Percentiles rank a stretch among this genome's conserved stretches.
Evolutionary conservation across 75 land plant genomes (phyloP).

Genomic region (Isoetes taiwanensis): DNA sequence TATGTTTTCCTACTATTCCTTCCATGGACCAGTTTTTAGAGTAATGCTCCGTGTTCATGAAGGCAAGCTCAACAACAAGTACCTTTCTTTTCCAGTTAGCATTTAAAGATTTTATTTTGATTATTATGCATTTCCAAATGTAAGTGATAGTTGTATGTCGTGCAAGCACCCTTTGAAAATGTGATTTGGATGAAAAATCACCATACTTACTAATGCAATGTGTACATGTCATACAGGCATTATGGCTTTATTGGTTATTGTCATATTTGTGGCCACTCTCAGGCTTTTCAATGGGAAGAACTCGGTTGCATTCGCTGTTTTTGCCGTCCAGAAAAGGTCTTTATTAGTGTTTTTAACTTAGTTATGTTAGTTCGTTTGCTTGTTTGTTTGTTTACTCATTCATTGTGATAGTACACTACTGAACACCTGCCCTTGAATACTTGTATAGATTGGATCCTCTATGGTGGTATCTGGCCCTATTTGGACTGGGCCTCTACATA

Average conservation of each 20-base stretch:
- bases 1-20: constrained; percentile 78
- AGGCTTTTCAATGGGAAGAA: constrained; percentile 43
- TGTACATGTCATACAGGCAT: constrained; percentile 39
- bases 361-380: constrained; percentile 16
- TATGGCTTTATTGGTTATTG: constrained; percentile 81
- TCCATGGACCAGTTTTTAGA: constrained; percentile 89
- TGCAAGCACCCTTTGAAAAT: neutral
- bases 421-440: neutral
- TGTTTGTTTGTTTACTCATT: neutral
- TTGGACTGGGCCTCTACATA: constrained; percentile 93
- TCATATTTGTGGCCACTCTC: constrained; percentile 61
- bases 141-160: neutral
- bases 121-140: neutral
- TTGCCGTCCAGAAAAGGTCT: constrained; percentile 15
- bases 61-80: constrained; percentile 46
- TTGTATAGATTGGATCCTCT: constrained; percentile 13
- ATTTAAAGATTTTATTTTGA: neutral
- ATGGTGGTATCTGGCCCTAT: constrained; percentile 79
- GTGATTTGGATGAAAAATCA: neutral
- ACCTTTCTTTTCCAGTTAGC: neutral
- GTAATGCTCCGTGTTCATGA: constrained; percentile 54
- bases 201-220: neutral
- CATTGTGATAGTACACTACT: neutral
- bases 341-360: neutral
- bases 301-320: constrained; percentile 50